phyloP scores from a whole-genome alignment of 352 stramenopile genomes.

The Lagenidium giganteum region DNA sequence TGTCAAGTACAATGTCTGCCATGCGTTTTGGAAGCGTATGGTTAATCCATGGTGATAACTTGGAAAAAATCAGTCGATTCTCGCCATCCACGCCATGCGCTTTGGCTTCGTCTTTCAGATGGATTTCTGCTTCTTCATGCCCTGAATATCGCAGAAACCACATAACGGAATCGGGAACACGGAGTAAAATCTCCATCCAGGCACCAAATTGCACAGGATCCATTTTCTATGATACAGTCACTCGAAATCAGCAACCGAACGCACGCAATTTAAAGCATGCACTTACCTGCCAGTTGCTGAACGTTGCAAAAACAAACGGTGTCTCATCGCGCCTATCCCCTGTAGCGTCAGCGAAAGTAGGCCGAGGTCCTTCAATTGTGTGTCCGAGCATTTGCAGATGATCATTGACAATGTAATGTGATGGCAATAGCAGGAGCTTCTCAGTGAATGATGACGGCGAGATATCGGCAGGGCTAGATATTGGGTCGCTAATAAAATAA shows the following conservation, averaged over 20 bases:
- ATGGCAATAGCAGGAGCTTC: slow-evolving; percentile 65
- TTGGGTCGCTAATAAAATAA: slow-evolving; percentile 55
- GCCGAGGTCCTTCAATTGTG: slow-evolving; percentile 25
- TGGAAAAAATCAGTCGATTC: slow-evolving; percentile 50
- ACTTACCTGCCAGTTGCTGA: slow-evolving; percentile 79
- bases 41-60: slow-evolving; percentile 66
- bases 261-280: too few relatives aligned
- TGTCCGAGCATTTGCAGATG: slow-evolving; percentile 74
- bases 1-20: slow-evolving; percentile 77
- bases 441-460: slow-evolving; percentile 46
- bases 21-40: slow-evolving; percentile 69
- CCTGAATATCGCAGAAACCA: slow-evolving; percentile 70
- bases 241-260: too few relatives aligned
- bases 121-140: slow-evolving; percentile 32
- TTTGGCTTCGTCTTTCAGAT: slow-evolving; percentile 47
- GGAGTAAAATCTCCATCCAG: slow-evolving; percentile 76
- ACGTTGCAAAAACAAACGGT: slow-evolving; percentile 69
- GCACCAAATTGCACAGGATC: slow-evolving; percentile 60
- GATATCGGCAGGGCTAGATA: slow-evolving; percentile 43
- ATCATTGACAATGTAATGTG: slow-evolving; percentile 82
- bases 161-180: slow-evolving; percentile 64
- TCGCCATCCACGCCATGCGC: slow-evolving; percentile 41
- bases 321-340: neutral
- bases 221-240: slow-evolving; percentile 47
- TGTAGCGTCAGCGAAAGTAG: slow-evolving; percentile 4